Base-by-base conservation (phyloP, 2,329 filamentous ascomycete species). In the Aspergillus eucalypticola region DNA sequence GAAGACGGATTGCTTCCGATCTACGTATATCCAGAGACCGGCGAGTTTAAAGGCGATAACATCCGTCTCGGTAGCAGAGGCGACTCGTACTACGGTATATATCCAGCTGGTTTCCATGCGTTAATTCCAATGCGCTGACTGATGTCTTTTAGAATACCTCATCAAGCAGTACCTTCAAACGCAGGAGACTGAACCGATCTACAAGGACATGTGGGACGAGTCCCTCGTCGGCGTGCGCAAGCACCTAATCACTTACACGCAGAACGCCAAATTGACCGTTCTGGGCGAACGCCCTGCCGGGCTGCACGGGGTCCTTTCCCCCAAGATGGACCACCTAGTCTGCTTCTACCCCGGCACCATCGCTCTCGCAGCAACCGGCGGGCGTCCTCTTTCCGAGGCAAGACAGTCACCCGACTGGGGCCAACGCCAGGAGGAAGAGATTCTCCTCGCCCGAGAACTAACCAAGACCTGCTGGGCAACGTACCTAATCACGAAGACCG, bases 101-200 rank as follows among this genome's bases (percentile, higher is more conserved):
- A 21, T 25, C 32, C 17, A 15, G 19, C 7, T 21, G 17, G 4
- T 10, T 10, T 23, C 17, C 5, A 6, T 15, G 52, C 15, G 11
- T 15, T 3, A 13, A 19, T n/a, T 23, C 13, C 23, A 29, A 17
- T 10, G 8, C 42, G 32, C 35, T 51, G 21, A 59, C 66, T 65
- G 46, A 66, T 53, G 13, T 38, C 44, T 19, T 54, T 11, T 44
- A 81, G 92, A 99, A 78, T 99, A 99, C 75, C 86, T 99, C 54
- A 96, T 98, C 81, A 99, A 99, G 80, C 95, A 99, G 75, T 98
- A 96, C 73, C 83, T 97, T 19, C 95, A 99, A 76, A 99, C 95
- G 11, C 91, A 90, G 59, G 87, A 90, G 73, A 83, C 93, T 71
- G 94, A 99, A 74, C 83, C 87, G 0, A 79, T 98, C 15, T 99